These are phyloP conservation scores for Wickerhamomyces chambardii DNA, from an alignment of 805 yeast genomes.

Conservation along the genomic window DNA sequence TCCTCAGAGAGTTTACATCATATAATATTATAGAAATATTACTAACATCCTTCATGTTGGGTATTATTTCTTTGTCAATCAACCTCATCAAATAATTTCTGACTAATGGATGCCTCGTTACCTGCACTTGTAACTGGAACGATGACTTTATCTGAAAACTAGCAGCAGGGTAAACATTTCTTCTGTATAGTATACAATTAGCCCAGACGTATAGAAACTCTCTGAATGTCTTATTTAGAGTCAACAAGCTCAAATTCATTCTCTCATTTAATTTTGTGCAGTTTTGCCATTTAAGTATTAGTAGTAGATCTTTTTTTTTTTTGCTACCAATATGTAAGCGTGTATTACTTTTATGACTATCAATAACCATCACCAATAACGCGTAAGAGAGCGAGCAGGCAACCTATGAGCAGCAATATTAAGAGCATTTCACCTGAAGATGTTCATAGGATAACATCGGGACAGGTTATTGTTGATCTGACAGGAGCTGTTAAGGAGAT, in stretches of 20 bases:
- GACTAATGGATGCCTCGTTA: constrained; percentile 38
- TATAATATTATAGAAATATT: constrained; percentile 29
- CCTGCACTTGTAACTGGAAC: constrained; percentile 32
- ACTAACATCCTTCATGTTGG: constrained; percentile 17
- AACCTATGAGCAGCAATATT: neutral
- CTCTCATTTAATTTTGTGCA: too few relatives aligned
- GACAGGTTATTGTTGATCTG: constrained; percentile 84
- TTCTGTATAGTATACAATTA: constrained; percentile 45
- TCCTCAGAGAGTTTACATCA: constrained; percentile 17
- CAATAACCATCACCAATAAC: too few relatives aligned
- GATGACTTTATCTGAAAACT: constrained; percentile 35
- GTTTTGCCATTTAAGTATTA: too few relatives aligned
- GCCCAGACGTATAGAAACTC: constrained; percentile 43
- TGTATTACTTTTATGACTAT: too few relatives aligned
- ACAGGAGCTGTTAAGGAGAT: constrained; percentile 76
- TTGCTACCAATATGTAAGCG: too few relatives aligned
- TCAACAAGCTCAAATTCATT: neutral
- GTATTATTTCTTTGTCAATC: constrained; percentile 12
- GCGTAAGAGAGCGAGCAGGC: too few relatives aligned
- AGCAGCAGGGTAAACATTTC: constrained; percentile 41
- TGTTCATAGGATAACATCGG: constrained; percentile 75
- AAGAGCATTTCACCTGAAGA: constrained; percentile 36
- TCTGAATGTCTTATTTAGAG: constrained; percentile 20
- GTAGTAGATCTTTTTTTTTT: too few relatives aligned
- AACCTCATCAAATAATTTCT: constrained; percentile 31